phyloP scores from a whole-genome alignment of 228 moss, liverwort and hornwort species.

The Sphagnum fallax region DNA sequence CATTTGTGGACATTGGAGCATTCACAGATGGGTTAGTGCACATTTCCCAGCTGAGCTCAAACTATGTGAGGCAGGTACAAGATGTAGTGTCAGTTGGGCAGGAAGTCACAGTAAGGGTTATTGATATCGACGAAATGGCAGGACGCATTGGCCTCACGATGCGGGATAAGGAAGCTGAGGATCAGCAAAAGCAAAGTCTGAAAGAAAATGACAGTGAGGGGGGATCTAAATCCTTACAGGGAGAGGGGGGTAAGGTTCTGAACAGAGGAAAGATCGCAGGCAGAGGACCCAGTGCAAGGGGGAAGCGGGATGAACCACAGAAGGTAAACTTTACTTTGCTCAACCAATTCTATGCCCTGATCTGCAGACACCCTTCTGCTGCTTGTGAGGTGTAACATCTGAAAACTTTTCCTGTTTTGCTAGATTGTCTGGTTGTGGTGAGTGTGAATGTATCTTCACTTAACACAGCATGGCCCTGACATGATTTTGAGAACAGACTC shows the following conservation, averaged over 20 bases:
- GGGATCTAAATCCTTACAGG: conserved; percentile 24
- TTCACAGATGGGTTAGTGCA: conserved; percentile 91
- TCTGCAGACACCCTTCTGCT: too few species aligned
- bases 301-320: conserved; percentile 43
- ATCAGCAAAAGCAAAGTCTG: conserved; percentile 12
- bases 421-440: too few species aligned
- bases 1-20: conserved; percentile 86
- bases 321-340: conserved; percentile 23
- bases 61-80: conserved; percentile 49
- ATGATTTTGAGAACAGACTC: too few species aligned
- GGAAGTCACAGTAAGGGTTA: conserved; percentile 61
- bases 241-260: conserved; percentile 49
- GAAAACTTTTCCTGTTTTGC: too few species aligned
- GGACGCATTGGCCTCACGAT: conserved; percentile 77
- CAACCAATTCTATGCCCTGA: too few species aligned
- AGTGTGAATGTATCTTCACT: too few species aligned
- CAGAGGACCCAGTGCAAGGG: conserved; percentile 30
- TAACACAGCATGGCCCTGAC: too few species aligned
- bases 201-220: conserved; percentile 14
- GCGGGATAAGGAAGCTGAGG: conserved; percentile 46
- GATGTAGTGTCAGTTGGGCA: conserved; percentile 65
- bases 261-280: conserved; percentile 74
- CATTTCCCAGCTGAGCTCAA: conserved; percentile 63
- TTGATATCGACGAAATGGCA: conserved; percentile 50
- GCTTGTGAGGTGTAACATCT: too few species aligned